Base-by-base conservation (phyloP, 2,329 filamentous ascomycete species). In the Ceratocystiopsis brevicomis region DNA sequence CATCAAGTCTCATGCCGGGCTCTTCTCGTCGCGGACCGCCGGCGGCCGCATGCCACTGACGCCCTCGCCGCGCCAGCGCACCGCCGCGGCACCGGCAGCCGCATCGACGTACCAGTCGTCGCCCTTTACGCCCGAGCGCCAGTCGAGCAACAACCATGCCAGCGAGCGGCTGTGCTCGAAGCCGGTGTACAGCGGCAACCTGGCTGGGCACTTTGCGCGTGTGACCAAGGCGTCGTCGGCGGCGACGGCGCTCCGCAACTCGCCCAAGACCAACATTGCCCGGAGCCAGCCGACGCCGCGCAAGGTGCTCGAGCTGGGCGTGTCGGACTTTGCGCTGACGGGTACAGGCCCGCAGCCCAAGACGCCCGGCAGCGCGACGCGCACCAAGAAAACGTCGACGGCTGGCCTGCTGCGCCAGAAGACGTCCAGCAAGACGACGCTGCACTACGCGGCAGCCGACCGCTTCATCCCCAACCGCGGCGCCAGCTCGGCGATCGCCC, bases 221-320 rank as follows among this genome's bases (percentile, higher is more conserved):
- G 78, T 71, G 3, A 63, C 61, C 47, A 69, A 76, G 47, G 70
- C 76, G 48, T 80, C 78, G 65, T 64, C 69, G 37, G 66, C 73
- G 32, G 78, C 72, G 15, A 30, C 25, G 25, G 25, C 25, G 25
- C 79, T 83, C 60, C 80, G 82, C 41, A 82, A 90, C 58, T 95
- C 88, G 3, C 86, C 87, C 58, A 96, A 96, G 69, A 95, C 87
- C 47, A 96, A 95, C 69, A 95, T 95, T 60, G 83, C 81, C 51
- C 76, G 77, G 50, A 65, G 66, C 37, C 73, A 75, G 45, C 71
- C 78, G 46, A 87, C 84, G 38, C 87, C 88, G 17, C 81, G 83
- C 55, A 84, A 81, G 59, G 72, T 68, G 39, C 72, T 96, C 36
- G 88, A 96, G 61, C 73, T 94, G 37, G 86, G 85, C 51, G 78